A percentile compares a stretch with the other conserved stretches of the same genome.
Conservation (phyloP, 805 yeast genomes). For the Teunomyces cretensis region DNA sequence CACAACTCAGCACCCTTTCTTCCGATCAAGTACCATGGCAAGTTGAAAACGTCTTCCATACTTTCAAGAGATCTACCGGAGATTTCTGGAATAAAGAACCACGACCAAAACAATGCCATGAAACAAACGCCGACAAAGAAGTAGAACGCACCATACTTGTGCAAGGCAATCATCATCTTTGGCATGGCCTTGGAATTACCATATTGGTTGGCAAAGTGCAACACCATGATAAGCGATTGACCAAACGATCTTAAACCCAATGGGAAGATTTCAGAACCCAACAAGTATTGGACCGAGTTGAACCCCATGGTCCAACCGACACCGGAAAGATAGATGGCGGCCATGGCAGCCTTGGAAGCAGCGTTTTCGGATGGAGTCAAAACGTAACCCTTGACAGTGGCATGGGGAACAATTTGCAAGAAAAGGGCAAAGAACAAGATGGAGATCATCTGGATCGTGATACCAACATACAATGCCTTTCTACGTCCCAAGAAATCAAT, state of each 20-base stretch:
- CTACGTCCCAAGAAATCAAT: conserved; percentile 56
- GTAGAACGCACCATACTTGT: conserved; percentile 50
- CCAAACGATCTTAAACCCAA: conserved; percentile 49
- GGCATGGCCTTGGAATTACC: conserved; percentile 59
- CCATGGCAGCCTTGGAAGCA: conserved; percentile 51
- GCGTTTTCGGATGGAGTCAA: conserved; percentile 29
- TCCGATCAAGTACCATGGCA: conserved; percentile 61
- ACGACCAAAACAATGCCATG: conserved; percentile 45
- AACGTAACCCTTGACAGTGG: conserved; percentile 27
- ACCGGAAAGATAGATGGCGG: conserved; percentile 50
- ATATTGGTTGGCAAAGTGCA: conserved; percentile 57
- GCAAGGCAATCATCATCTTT: conserved; percentile 46
- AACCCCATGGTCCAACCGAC: conserved; percentile 61
- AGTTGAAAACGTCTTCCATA: conserved; percentile 51
- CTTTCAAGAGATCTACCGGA: conserved; percentile 51
- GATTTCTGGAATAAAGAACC: conserved; percentile 52
- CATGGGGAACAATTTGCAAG: conserved; percentile 45
- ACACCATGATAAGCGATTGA: conserved; percentile 51
- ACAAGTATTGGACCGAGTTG: conserved; percentile 54
- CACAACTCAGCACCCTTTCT: conserved; percentile 52
- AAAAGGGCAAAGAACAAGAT: conserved; percentile 49
- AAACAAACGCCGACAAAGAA: conserved; percentile 46
- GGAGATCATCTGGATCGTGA: conserved; percentile 42
- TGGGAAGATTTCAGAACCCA: conserved; percentile 57
- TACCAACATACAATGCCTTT: conserved; percentile 49